These are phyloP conservation scores for Trichoderma sp. DNA, from an alignment of 2,329 filamentous ascomycete species.

Conservation along the genomic window DNA sequence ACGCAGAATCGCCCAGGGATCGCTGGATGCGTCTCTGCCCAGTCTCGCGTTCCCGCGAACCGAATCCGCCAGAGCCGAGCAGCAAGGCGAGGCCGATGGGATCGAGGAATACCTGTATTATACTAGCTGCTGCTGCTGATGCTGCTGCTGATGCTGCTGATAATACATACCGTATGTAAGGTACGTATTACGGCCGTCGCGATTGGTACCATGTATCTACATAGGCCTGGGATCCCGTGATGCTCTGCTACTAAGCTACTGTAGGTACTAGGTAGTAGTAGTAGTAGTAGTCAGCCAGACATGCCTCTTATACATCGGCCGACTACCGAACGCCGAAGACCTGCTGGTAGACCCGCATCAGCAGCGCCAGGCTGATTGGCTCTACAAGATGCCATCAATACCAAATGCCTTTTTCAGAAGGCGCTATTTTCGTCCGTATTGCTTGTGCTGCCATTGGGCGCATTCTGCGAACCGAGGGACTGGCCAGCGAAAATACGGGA, in stretches of 20 bases:
- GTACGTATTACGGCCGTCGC: not conserved
- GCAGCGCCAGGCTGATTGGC: not conserved
- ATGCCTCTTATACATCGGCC: not conserved
- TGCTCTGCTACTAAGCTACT: no score
- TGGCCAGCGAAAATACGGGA: not conserved
- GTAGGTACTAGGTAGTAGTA: no score
- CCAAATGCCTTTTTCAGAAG: not conserved
- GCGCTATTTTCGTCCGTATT: not conserved
- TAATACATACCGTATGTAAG: no score
- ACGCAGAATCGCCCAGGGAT: not conserved
- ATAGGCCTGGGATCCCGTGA: not conserved
- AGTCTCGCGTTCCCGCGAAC: not conserved
- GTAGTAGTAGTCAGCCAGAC: not conserved
- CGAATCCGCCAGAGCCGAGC: not conserved
- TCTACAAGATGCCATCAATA: not conserved
- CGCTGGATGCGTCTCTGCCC: not conserved
- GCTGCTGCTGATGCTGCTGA: no score
- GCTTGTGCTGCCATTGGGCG: not conserved
- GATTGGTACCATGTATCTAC: not conserved
- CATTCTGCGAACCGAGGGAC: not conserved
- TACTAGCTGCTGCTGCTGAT: no score
- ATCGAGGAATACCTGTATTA: not conserved
- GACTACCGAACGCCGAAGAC: constrained; percentile 5
- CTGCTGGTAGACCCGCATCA: not conserved
- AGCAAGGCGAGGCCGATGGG: not conserved